Evolutionary conservation across 768 basidiomycete genomes (phyloP).

Genomic region (Mrakia frigida): DNA sequence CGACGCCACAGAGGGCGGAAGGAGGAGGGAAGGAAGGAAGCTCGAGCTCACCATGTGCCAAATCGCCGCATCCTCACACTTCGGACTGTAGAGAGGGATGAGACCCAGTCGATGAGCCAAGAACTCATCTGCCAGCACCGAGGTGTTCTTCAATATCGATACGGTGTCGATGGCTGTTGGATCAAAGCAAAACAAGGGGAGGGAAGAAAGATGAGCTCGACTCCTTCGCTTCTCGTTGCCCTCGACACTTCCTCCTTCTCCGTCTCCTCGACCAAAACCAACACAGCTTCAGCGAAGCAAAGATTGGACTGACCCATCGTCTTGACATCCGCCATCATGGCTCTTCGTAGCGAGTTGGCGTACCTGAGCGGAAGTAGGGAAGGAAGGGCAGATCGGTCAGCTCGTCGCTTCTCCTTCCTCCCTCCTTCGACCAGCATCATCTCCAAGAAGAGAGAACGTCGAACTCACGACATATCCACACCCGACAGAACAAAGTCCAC

Average conservation of each 20-base stretch:
- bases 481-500: slow-evolving; percentile 92
- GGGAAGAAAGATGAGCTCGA: slow-evolving; percentile 8
- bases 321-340: slow-evolving; percentile 93
- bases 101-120: slow-evolving; percentile 93
- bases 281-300: background rate
- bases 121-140: slow-evolving; percentile 93
- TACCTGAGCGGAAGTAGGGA: slow-evolving; percentile 60
- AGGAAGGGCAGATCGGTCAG: background rate
- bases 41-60: slow-evolving; percentile 38
- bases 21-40: background rate
- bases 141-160: slow-evolving; percentile 81
- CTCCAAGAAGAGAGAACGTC: too few relatives aligned
- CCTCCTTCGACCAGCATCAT: slow-evolving; percentile 26
- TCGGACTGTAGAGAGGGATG: slow-evolving; percentile 79
- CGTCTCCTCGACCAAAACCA: background rate
- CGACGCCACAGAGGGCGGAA: slow-evolving; percentile 42
- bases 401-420: background rate
- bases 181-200: background rate
- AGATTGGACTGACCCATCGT: slow-evolving; percentile 68
- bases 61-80: slow-evolving; percentile 77
- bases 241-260: background rate
- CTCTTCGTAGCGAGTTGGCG: slow-evolving; percentile 87
- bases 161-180: slow-evolving; percentile 89
- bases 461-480: slow-evolving; percentile 84
- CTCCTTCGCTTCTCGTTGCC: background rate